These are phyloP conservation scores for Pythium catenulatum DNA, from an alignment of 352 stramenopile genomes.

Conservation along the genomic window DNA sequence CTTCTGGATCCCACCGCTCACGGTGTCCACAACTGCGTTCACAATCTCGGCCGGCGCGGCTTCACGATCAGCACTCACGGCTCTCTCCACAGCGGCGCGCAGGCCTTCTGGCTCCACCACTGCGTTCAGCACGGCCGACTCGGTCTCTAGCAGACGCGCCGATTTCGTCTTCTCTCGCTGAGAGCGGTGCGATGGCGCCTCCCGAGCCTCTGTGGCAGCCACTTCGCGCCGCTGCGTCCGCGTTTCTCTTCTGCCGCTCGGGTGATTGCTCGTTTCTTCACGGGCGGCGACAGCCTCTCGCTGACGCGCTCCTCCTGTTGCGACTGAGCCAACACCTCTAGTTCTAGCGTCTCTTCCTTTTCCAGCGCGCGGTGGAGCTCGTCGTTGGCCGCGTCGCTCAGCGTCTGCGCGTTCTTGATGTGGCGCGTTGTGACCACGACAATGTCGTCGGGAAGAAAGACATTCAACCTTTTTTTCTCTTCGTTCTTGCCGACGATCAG, in stretches of 20 bases:
- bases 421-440: constrained; percentile 8
- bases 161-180: no score
- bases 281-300: neutral
- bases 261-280: neutral
- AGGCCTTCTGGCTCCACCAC: neutral
- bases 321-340: neutral
- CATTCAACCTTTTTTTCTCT: constrained; percentile 17
- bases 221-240: no score
- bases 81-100: neutral
- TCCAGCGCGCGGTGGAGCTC: neutral
- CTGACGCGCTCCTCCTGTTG: neutral
- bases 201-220: no score
- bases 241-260: neutral
- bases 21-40: neutral
- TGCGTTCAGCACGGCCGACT: no score
- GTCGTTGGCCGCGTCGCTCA: constrained; percentile 5
- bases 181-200: no score
- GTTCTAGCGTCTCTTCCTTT: neutral
- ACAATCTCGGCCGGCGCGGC: neutral
- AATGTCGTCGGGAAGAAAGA: neutral
- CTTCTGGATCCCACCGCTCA: neutral
- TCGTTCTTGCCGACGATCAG: constrained; percentile 27
- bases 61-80: neutral
- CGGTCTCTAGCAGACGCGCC: no score
- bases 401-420: constrained; percentile 36